These are phyloP conservation scores for Russula sp. DNA, from an alignment of 768 basidiomycete genomes.

Conservation along the genomic window DNA sequence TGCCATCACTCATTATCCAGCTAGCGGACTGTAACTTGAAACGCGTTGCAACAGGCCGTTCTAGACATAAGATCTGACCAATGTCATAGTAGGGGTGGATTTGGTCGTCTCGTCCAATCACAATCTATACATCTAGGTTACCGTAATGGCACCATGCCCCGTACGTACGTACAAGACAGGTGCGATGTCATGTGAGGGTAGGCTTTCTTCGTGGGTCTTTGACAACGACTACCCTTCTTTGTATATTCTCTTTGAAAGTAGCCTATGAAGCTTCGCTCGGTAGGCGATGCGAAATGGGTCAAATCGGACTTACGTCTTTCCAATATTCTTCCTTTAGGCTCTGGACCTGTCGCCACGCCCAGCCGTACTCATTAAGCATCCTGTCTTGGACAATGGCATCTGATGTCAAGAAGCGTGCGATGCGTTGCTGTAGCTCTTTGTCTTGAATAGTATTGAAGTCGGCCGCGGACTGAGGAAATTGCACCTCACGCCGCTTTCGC, in stretches of 20 bases:
- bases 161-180: background rate
- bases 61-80: background rate
- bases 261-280: background rate
- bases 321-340: slow-evolving; percentile 13
- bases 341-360: slow-evolving; percentile 13
- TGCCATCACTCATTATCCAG: background rate
- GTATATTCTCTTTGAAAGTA: slow-evolving; percentile 14
- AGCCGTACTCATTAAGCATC: slow-evolving; percentile 14
- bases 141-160: background rate
- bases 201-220: slow-evolving; percentile 20
- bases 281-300: slow-evolving; percentile 4
- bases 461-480: slow-evolving; percentile 13
- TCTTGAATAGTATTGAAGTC: slow-evolving; percentile 16
- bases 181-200: slow-evolving; percentile 1
- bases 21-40: background rate
- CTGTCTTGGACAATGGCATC: slow-evolving; percentile 16
- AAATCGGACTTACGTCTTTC: slow-evolving; percentile 16
- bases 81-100: background rate
- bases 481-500: slow-evolving; percentile 16
- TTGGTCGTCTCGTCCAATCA: background rate
- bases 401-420: slow-evolving; percentile 18
- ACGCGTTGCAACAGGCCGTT: background rate
- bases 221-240: slow-evolving; percentile 15
- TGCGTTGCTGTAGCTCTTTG: slow-evolving; percentile 17
- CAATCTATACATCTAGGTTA: background rate